Base-by-base conservation (phyloP, 225 moss, liverwort and hornwort species). In the Neckera pumila region DNA sequence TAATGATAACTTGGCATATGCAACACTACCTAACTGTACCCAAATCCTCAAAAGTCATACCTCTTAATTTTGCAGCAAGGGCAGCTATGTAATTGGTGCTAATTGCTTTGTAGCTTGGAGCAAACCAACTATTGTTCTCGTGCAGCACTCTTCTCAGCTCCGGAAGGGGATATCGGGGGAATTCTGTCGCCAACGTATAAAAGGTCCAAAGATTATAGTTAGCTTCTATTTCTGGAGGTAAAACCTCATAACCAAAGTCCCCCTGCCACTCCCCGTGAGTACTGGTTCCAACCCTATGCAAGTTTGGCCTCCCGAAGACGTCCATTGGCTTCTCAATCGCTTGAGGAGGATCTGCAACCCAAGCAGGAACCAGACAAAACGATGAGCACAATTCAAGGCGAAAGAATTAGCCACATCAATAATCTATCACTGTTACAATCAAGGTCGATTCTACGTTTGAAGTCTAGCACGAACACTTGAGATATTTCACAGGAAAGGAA, bases 121-220 rank as follows among this genome's bases (percentile, higher is more conserved):
- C 7, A 87, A 90, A 89, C 65, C 80, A 76, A 78, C 27, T 40
- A 23, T 87, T 74, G 84, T 91, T 92, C 85, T 67, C 87, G 20
- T 17, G 38, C n/a, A 90, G 84, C 62, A 90, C 86, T 36, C 88
- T 89, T 64, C 23, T 93, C 84, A 93, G 63, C 47, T 92, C 93
- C 26, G 30, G 38, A 19, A 61, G 8, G 33, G 92, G 92, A 40
- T 80, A 92, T 67, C 90, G 90, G 14, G 93, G 91, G 70, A 93
- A 93, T 42, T 86, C 87, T 64, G 66, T 83, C 40, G n/a, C 71
- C 79, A 93, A 72, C 45, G 67, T 83, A 65, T 89, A 86, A 17
- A 45, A 1, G 61, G 87, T 81, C 92, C 91, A 92, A 54, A 80
- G 82, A 30, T 54, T 3, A 88, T 95, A 91, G 79, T 81, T 85